phyloP scores from a whole-genome alignment of 805 yeast genomes.

The Metschnikowia chrysomelidarum region DNA sequence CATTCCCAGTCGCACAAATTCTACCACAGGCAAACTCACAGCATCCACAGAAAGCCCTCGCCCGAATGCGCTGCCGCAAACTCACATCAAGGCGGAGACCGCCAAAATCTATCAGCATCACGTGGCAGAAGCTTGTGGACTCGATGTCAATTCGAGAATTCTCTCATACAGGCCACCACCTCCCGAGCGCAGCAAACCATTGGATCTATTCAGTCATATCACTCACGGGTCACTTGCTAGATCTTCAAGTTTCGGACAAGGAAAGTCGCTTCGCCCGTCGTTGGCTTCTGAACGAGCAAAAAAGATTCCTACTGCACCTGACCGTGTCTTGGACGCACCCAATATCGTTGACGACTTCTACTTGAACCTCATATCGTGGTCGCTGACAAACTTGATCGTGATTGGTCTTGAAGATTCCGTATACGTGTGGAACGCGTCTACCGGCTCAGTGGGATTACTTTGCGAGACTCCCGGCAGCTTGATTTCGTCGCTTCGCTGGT shows the following conservation, averaged over 20 bases:
- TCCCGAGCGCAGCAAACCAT: conserved; percentile 53
- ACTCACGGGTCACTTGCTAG: conserved; percentile 18
- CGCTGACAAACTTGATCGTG: conserved; percentile 74
- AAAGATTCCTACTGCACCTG: conserved; percentile 83
- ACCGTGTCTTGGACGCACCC: conserved; percentile 93
- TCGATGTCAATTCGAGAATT: conserved; percentile 77
- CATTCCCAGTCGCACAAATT: conserved; percentile 43
- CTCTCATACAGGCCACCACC: conserved; percentile 85
- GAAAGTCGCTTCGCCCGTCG: conserved; percentile 41
- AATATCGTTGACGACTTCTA: conserved; percentile 92
- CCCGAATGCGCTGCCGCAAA: conserved; percentile 50
- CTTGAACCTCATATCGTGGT: conserved; percentile 85
- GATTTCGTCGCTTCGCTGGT: conserved; percentile 82
- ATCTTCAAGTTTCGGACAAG: conserved; percentile 12
- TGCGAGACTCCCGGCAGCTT: conserved; percentile 50
- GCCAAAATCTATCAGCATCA: conserved; percentile 65
- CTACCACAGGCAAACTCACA: conserved; percentile 38
- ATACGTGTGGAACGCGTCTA: conserved; percentile 88
- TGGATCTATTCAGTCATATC: conserved; percentile 31
- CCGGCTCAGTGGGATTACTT: conserved; percentile 72
- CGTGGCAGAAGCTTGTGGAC: conserved; percentile 94
- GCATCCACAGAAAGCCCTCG: conserved; percentile 32
- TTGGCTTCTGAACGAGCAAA: conserved; percentile 68
- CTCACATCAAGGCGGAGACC: conserved; percentile 54
- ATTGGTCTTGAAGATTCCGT: conserved; percentile 83